Base-by-base conservation (phyloP, 2,329 filamentous ascomycete species). In the Stromatinia cepivora region DNA sequence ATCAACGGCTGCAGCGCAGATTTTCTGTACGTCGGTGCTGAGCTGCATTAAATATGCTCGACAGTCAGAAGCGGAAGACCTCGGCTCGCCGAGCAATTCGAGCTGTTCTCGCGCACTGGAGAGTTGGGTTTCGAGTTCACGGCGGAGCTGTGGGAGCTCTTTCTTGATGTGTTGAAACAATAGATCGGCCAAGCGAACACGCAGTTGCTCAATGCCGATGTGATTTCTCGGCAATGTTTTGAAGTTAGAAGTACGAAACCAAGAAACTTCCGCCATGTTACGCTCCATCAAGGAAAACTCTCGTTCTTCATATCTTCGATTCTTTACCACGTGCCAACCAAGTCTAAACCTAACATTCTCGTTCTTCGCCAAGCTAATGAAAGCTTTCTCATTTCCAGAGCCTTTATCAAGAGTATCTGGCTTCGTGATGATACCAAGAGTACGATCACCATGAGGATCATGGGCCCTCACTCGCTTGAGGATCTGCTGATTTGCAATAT, bases 311-410 rank as follows among this genome's bases (percentile, higher is more conserved):
- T 79, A 80, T 67, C 79, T 74, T 46, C 82, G 70, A 73, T 85
- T 85, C 65, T 79, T 81, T 11, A 85, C 72, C 0, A 81, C 80
- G 73, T 85, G 84, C 83, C 84, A 85, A 3, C 84, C 84, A 0
- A 85, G 78, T 42, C 79, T 77, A 50, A 84, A 78, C 22, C 73
- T 71, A 0, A 80, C 74, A 66, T 82, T 79, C 56, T 83, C 76
- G 53, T 84, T 84, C 36, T 74, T 74, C 1, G 81, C 76, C 20
- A 82, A 77, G 1, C 77, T 66, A 4, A 82, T 71, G 63, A 79
- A 82, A 0, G 68, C 71, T 0, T 70, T 70, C 69, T 83, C 80
- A 13, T 72, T 76, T 0, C 78, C 79, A 0, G 82, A 82, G 0
- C 76, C 77, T 3, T 73, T 63, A 1, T 75, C 70, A 1, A 82